Evolutionary conservation across 768 basidiomycete genomes (phyloP).

Genomic region (Mycena crocata): DNA sequence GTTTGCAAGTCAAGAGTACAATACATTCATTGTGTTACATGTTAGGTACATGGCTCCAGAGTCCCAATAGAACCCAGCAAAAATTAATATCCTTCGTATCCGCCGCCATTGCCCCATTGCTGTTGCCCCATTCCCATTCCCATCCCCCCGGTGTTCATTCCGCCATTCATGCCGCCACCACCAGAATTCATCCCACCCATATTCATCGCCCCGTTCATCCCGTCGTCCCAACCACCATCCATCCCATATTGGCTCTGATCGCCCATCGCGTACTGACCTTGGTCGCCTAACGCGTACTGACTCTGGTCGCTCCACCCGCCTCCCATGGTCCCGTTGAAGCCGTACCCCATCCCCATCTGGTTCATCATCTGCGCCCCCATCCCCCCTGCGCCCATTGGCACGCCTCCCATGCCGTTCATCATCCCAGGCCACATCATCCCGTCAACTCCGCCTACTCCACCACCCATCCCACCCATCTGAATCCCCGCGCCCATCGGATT

Average conservation of each 20-base stretch:
- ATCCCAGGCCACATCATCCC: slow-evolving; percentile 37
- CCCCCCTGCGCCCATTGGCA: slow-evolving; percentile 34
- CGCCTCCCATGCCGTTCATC: slow-evolving; percentile 35
- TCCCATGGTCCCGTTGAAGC: slow-evolving; percentile 49
- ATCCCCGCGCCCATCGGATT: slow-evolving; percentile 40
- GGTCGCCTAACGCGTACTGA: slow-evolving; percentile 44
- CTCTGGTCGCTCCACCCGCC: slow-evolving; percentile 37
- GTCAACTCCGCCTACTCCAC: slow-evolving; percentile 35
- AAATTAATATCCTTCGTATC: slow-evolving; percentile 23
- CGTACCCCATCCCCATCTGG: slow-evolving; percentile 40
- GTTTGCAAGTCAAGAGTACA: neutral
- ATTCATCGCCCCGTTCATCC: slow-evolving; percentile 55
- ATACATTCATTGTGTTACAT: slow-evolving; percentile 3
- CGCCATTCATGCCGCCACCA: slow-evolving; percentile 38
- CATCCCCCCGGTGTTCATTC: slow-evolving; percentile 1
- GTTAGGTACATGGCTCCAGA: slow-evolving; percentile 22
- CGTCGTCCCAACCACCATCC: slow-evolving; percentile 53
- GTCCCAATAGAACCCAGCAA: slow-evolving; percentile 14
- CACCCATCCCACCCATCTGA: slow-evolving; percentile 37
- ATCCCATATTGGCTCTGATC: slow-evolving; percentile 39
- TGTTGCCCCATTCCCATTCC: slow-evolving; percentile 25
- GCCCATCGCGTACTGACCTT: slow-evolving; percentile 43
- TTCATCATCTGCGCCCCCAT: slow-evolving; percentile 45
- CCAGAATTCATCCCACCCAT: slow-evolving; percentile 58
- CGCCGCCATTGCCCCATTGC: slow-evolving; percentile 19